Percentiles rank a stretch among this genome's conserved stretches.
These are phyloP conservation scores for Penicillium sclerotiorum DNA, from an alignment of 2,329 filamentous ascomycete species.

Conservation along the genomic window DNA sequence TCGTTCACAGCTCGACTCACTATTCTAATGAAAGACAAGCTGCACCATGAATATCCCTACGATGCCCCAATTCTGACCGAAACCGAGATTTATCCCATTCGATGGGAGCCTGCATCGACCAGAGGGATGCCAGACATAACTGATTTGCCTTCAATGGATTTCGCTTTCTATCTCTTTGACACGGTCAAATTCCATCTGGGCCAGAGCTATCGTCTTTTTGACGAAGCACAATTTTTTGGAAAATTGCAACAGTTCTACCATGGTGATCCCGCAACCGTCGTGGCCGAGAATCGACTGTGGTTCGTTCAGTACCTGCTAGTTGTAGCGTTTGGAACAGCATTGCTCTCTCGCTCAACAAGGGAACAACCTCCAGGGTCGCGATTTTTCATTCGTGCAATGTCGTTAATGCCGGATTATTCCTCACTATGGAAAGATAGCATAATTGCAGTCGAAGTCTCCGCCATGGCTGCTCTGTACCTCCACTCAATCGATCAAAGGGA, in stretches of 20 bases:
- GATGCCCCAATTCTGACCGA: conserved; percentile 26
- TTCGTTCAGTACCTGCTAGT: conserved; percentile 23
- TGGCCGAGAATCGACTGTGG: conserved; percentile 27
- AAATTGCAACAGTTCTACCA: conserved; percentile 35
- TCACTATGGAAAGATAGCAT: conserved; percentile 43
- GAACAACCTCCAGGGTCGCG: conserved; percentile 19
- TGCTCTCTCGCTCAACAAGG: conserved; percentile 11
- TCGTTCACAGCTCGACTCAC: conserved; percentile 29
- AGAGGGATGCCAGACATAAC: conserved; percentile 33
- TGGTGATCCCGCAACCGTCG: conserved; percentile 13
- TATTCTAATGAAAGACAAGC: conserved; percentile 26
- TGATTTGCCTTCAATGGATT: conserved; percentile 35
- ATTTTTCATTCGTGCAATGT: conserved; percentile 31
- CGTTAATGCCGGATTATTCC: conserved; percentile 39
- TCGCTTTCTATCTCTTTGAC: conserved; percentile 27
- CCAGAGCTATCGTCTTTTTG: conserved; percentile 40
- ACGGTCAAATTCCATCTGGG: conserved; percentile 44
- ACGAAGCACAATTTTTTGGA: conserved; percentile 33
- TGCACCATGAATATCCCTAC: conserved; percentile 32
- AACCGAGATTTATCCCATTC: conserved; percentile 27
- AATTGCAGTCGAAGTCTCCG: conserved; percentile 42
- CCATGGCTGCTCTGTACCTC: conserved; percentile 41
- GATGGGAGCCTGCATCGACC: conserved; percentile 14
- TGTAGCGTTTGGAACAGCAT: conserved; percentile 22
- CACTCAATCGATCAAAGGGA: conserved; percentile 45